phyloP scores from a whole-genome alignment of 1,139 yeast genomes.

The Candida sojae region DNA sequence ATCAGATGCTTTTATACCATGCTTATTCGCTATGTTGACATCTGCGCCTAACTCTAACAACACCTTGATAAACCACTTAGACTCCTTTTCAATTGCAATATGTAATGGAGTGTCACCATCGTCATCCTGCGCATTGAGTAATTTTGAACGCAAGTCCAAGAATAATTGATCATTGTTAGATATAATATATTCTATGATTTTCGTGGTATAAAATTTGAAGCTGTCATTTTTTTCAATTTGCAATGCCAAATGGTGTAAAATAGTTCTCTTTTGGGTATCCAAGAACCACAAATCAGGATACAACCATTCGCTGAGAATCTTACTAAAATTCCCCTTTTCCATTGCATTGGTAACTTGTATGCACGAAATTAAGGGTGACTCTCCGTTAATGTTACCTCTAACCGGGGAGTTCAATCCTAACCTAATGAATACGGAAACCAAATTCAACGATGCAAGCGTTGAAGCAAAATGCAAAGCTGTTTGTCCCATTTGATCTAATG shows the following conservation, averaged over 20 bases:
- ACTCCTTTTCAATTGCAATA: constrained; percentile 87
- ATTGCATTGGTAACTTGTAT: constrained; percentile 47
- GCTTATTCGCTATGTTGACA: constrained; percentile 71
- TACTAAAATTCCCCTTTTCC: constrained; percentile 45
- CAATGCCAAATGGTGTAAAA: constrained; percentile 38
- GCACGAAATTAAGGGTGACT: constrained; percentile 42
- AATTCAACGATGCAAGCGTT: constrained; percentile 40
- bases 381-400: constrained; percentile 44
- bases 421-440: constrained; percentile 38
- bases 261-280: constrained; percentile 34
- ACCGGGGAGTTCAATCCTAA: constrained; percentile 42
- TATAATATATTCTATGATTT: constrained; percentile 81
- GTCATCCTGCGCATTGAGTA: constrained; percentile 73
- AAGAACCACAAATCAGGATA: constrained; percentile 41
- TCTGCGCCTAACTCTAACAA: constrained; percentile 87
- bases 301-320: constrained; percentile 35
- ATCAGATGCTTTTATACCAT: constrained; percentile 84
- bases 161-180: constrained; percentile 48
- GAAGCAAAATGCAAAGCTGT: constrained; percentile 51
- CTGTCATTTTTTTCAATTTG: constrained; percentile 34
- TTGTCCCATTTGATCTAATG: constrained; percentile 44
- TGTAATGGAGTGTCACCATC: constrained; percentile 90
- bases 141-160: constrained; percentile 60
- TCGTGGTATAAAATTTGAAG: constrained; percentile 68
- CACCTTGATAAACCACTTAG: constrained; percentile 76